Evolutionary conservation across 371 early-diverging fungal species (phyloP).

Genomic region (Smittium culicis): DNA sequence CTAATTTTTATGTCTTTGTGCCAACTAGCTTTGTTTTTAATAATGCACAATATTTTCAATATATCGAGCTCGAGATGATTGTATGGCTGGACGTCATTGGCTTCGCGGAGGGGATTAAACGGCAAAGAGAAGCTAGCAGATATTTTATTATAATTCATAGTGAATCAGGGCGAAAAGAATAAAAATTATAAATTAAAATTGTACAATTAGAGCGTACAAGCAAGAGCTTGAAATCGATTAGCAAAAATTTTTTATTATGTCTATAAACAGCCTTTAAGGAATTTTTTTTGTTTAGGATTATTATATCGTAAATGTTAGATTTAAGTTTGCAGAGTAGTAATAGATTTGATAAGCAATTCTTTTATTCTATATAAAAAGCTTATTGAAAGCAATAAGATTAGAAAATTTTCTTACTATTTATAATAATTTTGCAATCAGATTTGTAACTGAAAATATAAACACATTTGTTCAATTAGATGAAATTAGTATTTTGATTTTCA

Average conservation of each 20-base stretch:
- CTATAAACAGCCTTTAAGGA: too few species aligned
- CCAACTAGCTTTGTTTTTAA: slow-evolving; percentile 35
- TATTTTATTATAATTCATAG: background rate
- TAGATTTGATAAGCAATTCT: too few species aligned
- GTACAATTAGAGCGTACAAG: background rate
- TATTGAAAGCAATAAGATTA: too few species aligned
- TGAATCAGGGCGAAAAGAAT: background rate
- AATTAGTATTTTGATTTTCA: too few species aligned
- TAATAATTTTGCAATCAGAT: too few species aligned
- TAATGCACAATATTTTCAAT: slow-evolving; percentile 19
- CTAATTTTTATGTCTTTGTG: slow-evolving; percentile 22
- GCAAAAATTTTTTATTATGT: background rate
- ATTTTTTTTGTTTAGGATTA: too few species aligned
- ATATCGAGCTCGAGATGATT: slow-evolving; percentile 20
- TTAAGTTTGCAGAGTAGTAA: too few species aligned
- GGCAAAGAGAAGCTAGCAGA: background rate
- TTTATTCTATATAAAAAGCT: too few species aligned
- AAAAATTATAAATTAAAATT: background rate
- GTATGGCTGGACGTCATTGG: background rate
- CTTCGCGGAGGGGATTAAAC: background rate
- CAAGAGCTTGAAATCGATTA: background rate
- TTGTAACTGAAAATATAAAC: too few species aligned
- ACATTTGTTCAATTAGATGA: too few species aligned
- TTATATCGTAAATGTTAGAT: too few species aligned
- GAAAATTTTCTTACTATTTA: too few species aligned